Evolutionary conservation across 352 stramenopile genomes (phyloP).

Genomic region (Pythium folliculosum): DNA sequence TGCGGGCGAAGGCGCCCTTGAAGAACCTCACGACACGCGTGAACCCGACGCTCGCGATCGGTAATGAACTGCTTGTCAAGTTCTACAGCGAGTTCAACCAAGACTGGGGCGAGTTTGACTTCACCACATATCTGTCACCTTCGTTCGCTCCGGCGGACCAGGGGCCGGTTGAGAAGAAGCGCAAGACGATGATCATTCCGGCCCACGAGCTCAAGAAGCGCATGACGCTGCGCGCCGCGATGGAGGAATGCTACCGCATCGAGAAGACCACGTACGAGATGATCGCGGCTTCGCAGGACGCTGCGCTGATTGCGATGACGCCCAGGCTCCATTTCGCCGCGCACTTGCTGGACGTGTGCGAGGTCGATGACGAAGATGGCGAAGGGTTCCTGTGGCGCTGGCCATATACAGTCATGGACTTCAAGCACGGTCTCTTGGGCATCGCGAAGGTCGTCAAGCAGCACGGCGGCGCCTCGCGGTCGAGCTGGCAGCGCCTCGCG

Average conservation of each 20-base stretch:
- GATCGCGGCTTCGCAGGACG: constrained; percentile 30
- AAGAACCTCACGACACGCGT: constrained; percentile 71
- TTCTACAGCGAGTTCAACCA: constrained; percentile 87
- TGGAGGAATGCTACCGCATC: constrained; percentile 79
- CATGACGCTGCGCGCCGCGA: constrained; percentile 66
- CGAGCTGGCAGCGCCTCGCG: constrained; percentile 55
- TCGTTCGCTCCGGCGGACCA: constrained; percentile 38
- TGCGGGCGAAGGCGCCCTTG: constrained; percentile 40
- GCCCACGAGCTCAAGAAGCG: constrained; percentile 51
- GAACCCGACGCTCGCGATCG: constrained; percentile 78
- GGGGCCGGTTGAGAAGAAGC: constrained; percentile 36
- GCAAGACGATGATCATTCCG: constrained; percentile 43
- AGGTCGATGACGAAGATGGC: constrained; percentile 68
- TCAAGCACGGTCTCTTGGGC: constrained; percentile 48
- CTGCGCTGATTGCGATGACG: constrained; percentile 34
- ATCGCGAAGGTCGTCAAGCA: constrained; percentile 56
- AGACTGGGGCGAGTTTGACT: constrained; percentile 79
- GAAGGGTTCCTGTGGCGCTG: constrained; percentile 79
- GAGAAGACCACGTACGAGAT: constrained; percentile 62
- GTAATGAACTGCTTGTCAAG: constrained; percentile 64
- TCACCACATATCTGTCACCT: constrained; percentile 64
- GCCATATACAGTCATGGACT: constrained; percentile 82
- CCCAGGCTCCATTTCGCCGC: constrained; percentile 51
- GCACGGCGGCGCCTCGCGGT: constrained; percentile 41
- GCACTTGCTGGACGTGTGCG: constrained; percentile 58